Evolutionary conservation across 352 stramenopile species (phyloP), one percentile per base, ranked within the genome.

Genomic region (Bremia lactucae): DNA sequence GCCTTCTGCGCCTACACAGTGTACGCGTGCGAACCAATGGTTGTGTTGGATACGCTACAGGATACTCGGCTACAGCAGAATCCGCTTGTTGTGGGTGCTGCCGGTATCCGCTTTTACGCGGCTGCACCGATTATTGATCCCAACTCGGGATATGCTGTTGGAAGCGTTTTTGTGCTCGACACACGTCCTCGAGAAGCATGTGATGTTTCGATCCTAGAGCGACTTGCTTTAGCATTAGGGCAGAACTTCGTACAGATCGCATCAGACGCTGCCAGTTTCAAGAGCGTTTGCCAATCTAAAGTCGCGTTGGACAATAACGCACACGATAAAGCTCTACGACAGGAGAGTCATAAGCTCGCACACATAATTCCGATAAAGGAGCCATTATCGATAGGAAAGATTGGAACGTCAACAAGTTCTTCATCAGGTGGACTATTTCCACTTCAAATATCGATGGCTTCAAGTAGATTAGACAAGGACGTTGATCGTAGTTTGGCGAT

Each of bases 21-120:
- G 10, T 63, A 57, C 40, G 46, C 52, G 10, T 65, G 68, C 22
- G 73, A 86, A 45, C 58, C 75, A 20, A 58, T 88, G 8, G 75
- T 92, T 13, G 73, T 97, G 3, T 72, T 85, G 8, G 87, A 98
- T 53, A 89, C 84, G 6, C 60, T 79, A 14, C 72, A 88, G 34
- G 91, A 98, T 62, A 49, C 59, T 42, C 73, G 89, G 19, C 97
- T 97, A 46, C 55, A 69, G 16, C 56, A 69, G 31, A 96, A 95
- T 61, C 72, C 81, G 29, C 70, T 97, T 2, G 88, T 97, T 0
- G 86, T 72, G 0, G 87, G 89, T 14, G 68, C 71, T 20, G 82
- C 88, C 3, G 66, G 82, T 35, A 82, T 98, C 24, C 80, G 91
- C n/a, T 97, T 98, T 52, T 97, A 98, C 62, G 94, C 94, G 3